Evolutionary conservation across 371 early-diverging fungal genomes (phyloP).

Genomic region (Paramicrosporidium saccamoebae): DNA sequence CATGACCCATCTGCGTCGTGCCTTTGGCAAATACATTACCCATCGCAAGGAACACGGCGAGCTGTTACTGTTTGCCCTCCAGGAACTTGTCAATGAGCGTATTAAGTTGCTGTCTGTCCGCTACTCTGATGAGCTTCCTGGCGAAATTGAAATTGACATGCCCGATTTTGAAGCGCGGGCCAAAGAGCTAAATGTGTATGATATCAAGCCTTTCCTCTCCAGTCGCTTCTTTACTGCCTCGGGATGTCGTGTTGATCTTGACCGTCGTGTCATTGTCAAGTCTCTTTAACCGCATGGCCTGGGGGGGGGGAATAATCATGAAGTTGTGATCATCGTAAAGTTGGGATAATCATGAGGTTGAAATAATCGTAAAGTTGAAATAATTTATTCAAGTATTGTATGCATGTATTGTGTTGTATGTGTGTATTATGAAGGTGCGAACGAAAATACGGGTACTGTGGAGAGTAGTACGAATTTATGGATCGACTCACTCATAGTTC

Average conservation of each 20-base stretch:
- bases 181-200: constrained; percentile 16
- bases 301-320: neutral
- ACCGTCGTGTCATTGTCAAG: constrained; percentile 5
- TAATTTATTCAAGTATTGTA: no score
- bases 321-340: constrained; percentile 1
- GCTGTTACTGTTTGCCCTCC: constrained; percentile 11
- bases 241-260: constrained; percentile 3
- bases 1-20: constrained; percentile 30
- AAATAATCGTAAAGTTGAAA: no score
- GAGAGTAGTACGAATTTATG: no score
- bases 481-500: no score
- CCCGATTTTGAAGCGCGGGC: constrained; percentile 22
- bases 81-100: constrained; percentile 4
- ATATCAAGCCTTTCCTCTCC: constrained; percentile 18
- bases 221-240: constrained; percentile 11
- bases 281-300: constrained; percentile 1
- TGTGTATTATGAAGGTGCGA: no score
- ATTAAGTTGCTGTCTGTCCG: no score
- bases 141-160: no score
- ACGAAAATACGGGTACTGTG: no score
- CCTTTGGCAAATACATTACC: constrained; percentile 52
- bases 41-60: constrained; percentile 39
- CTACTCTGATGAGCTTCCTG: no score
- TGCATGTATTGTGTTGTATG: no score
- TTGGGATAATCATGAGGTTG: no score